Conservation (phyloP, 495 filamentous ascomycete genomes). For the Pyronema domesticum region DNA sequence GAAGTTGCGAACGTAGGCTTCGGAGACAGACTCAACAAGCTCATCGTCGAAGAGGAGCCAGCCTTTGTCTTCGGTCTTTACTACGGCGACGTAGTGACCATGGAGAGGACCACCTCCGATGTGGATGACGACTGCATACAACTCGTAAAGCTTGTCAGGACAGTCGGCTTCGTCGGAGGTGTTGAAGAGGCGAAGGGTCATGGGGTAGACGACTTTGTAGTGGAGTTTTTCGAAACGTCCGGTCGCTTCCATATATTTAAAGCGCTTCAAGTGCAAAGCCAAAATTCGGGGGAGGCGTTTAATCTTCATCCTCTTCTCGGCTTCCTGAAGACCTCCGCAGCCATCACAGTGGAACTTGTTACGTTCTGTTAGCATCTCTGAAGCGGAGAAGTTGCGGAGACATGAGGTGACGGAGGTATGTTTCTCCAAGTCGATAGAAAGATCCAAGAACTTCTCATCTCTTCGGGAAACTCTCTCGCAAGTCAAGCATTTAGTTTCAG, state of each 20-base stretch:
- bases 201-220: slow-evolving; percentile 91
- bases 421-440: slow-evolving; percentile 89
- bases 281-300: slow-evolving; percentile 84
- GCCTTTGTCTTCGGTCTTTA: slow-evolving; percentile 89
- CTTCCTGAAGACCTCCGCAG: slow-evolving; percentile 91
- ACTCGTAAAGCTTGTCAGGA: slow-evolving; percentile 82
- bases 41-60: slow-evolving; percentile 97
- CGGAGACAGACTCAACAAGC: slow-evolving; percentile 94
- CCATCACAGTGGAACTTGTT: slow-evolving; percentile 99
- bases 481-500: slow-evolving; percentile 89
- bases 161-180: slow-evolving; percentile 95
- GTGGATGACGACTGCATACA: slow-evolving; percentile 97
- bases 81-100: slow-evolving; percentile 91
- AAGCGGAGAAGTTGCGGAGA: slow-evolving; percentile 83
- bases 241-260: slow-evolving; percentile 94
- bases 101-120: slow-evolving; percentile 97
- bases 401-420: slow-evolving; percentile 95
- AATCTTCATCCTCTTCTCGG: slow-evolving; percentile 98
- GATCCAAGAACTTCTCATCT: slow-evolving; percentile 86
- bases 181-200: slow-evolving; percentile 90
- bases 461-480: slow-evolving; percentile 90
- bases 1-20: slow-evolving; percentile 91
- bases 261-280: slow-evolving; percentile 82
- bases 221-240: slow-evolving; percentile 90
- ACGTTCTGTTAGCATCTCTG: slow-evolving; percentile 95